A percentile compares a stretch with the other conserved stretches of the same genome.
These are phyloP conservation scores for Aureobasidium musti DNA, from an alignment of 2,329 filamentous ascomycete genomes.

Conservation along the genomic window DNA sequence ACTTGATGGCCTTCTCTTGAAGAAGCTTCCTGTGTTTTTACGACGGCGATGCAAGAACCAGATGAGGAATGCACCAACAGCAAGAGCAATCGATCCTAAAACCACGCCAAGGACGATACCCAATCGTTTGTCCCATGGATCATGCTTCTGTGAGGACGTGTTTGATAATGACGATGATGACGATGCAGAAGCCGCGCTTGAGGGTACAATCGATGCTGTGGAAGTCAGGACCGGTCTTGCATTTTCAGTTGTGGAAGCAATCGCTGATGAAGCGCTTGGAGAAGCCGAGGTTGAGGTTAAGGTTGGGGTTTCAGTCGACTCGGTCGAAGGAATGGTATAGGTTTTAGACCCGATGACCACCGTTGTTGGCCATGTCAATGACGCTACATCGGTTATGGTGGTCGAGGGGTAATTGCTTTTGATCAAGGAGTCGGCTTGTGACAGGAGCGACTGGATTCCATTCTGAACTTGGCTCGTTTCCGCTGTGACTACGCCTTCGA, in stretches of 20 bases:
- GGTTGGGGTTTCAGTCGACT: background rate
- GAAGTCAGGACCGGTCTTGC: conserved; percentile 29
- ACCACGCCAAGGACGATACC: conserved; percentile 34
- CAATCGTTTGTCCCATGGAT: conserved; percentile 27
- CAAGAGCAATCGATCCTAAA: conserved; percentile 32
- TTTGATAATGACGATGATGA: background rate
- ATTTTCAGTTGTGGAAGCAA: conserved; percentile 15
- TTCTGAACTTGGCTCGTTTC: background rate
- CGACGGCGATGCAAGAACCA: conserved; percentile 32
- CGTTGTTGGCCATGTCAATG: conserved; percentile 32
- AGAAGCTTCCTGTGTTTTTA: conserved; percentile 29
- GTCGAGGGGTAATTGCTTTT: conserved; percentile 30
- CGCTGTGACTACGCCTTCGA: conserved; percentile 5
- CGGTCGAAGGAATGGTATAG: conserved; percentile 23
- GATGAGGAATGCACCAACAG: conserved; percentile 30
- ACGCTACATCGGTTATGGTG: conserved; percentile 27
- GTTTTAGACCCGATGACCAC: conserved; percentile 33
- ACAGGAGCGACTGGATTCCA: conserved; percentile 28
- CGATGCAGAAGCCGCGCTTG: background rate
- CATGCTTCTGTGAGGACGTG: background rate
- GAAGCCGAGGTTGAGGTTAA: conserved; percentile 29
- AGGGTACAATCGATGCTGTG: background rate
- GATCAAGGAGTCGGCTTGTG: conserved; percentile 30
- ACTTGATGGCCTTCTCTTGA: conserved; percentile 24
- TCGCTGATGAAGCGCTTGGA: background rate